Percentiles rank a stretch among this genome's conserved stretches.
phyloP scores from a whole-genome alignment of 345 rosid species.

The Mallotus nudiflorus region DNA sequence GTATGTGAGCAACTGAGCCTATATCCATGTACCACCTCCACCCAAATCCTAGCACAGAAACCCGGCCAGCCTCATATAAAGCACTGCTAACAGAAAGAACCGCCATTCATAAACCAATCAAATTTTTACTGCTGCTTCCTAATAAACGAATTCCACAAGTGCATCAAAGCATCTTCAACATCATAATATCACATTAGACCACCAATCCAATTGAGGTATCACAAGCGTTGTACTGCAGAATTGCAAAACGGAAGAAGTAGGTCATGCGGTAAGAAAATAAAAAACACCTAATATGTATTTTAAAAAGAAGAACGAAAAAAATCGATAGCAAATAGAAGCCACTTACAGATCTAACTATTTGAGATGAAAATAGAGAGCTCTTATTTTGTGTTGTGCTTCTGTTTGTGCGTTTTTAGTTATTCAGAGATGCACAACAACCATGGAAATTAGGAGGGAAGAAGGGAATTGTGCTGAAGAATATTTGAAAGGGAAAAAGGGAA shows the following conservation, averaged over 20 bases:
- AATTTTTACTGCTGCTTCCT: slow-evolving; percentile 81
- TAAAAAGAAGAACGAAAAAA: too few species aligned
- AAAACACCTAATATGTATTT: too few species aligned
- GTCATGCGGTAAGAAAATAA: slow-evolving; percentile 9
- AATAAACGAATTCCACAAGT: slow-evolving; percentile 96
- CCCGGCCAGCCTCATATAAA: background rate
- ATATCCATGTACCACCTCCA: background rate
- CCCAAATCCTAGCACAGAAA: background rate
- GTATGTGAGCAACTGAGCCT: background rate
- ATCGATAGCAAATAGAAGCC: too few species aligned
- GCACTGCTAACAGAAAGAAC: background rate
- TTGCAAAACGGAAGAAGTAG: background rate
- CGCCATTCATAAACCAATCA: background rate
- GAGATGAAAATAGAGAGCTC: too few species aligned
- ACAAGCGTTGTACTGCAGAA: background rate
- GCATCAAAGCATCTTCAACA: slow-evolving; percentile 96
- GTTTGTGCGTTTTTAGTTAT: too few species aligned
- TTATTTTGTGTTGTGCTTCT: too few species aligned
- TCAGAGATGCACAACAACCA: too few species aligned
- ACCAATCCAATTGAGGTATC: background rate
- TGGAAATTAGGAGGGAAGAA: too few species aligned
- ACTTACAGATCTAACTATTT: too few species aligned
- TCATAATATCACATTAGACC: background rate
- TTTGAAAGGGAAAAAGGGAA: too few species aligned
- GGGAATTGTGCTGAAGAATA: too few species aligned